Conservation (phyloP, 2,329 filamentous ascomycete genomes). For the Exophiala aquamarina region DNA sequence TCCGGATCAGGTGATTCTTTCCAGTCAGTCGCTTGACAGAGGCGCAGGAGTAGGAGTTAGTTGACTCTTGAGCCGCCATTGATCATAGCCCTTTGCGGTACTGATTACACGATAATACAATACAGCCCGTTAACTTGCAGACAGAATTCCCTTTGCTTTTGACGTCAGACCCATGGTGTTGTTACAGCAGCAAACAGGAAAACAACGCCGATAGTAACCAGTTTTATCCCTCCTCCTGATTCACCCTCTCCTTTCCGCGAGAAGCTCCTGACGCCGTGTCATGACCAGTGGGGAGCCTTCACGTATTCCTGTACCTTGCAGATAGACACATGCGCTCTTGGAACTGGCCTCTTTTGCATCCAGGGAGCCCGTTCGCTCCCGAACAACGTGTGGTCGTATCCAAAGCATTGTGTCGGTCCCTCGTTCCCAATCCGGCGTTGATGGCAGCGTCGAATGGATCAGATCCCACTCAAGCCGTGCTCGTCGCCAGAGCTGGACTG, state of each 20-base stretch:
- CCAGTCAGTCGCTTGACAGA: too few species aligned
- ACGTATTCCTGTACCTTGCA: slow-evolving; percentile 50
- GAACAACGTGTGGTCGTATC: slow-evolving; percentile 52
- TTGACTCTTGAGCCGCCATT: too few species aligned
- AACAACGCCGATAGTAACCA: too few species aligned
- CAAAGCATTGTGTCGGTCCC: slow-evolving; percentile 41
- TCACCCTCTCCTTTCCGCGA: slow-evolving; percentile 14
- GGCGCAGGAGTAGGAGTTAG: too few species aligned
- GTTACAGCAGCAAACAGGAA: too few species aligned
- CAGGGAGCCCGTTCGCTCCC: slow-evolving; percentile 52
- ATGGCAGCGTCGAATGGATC: slow-evolving; percentile 48
- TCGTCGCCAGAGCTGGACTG: slow-evolving; percentile 59
- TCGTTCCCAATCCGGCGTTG: slow-evolving; percentile 34
- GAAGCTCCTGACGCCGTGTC: slow-evolving; percentile 41
- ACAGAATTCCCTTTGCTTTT: too few species aligned
- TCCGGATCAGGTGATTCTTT: too few species aligned
- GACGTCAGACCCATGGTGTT: too few species aligned
- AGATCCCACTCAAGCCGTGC: slow-evolving; percentile 58
- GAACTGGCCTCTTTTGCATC: slow-evolving; percentile 39
- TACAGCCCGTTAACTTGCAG: too few species aligned
- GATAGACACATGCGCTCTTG: slow-evolving; percentile 46
- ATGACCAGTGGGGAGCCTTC: slow-evolving; percentile 47
- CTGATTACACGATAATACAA: too few species aligned
- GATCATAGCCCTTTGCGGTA: too few species aligned
- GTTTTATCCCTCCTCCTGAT: background rate